Evolutionary conservation across 768 basidiomycete species (phyloP).

Genomic region (Boletus reticulatus): DNA sequence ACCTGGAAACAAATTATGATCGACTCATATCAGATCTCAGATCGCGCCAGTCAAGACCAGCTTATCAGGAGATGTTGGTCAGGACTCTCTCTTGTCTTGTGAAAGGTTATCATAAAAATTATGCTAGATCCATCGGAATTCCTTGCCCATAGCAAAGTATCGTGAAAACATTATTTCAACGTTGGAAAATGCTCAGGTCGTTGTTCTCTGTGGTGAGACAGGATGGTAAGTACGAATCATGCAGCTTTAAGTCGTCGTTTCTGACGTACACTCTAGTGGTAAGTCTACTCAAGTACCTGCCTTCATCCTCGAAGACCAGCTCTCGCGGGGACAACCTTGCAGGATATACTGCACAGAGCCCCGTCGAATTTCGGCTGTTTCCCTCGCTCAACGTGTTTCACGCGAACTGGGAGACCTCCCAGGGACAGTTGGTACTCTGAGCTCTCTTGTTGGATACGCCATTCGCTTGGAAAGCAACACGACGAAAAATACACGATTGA

Average conservation of each 20-base stretch:
- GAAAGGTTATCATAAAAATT: background rate
- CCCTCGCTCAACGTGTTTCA: constrained; percentile 91
- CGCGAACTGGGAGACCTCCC: constrained; percentile 86
- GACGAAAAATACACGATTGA: constrained; percentile 70
- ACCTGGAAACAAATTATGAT: constrained; percentile 34
- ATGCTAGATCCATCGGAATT: constrained; percentile 65
- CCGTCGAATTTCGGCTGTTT: constrained; percentile 92
- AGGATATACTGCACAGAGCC: constrained; percentile 96
- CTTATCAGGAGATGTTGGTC: constrained; percentile 90
- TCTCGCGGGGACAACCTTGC: constrained; percentile 76
- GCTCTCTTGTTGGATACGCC: constrained; percentile 89
- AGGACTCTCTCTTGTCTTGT: constrained; percentile 27
- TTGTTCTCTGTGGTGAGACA: constrained; percentile 85
- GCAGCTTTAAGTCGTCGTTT: constrained; percentile 18
- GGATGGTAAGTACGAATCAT: constrained; percentile 57
- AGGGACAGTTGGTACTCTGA: constrained; percentile 69
- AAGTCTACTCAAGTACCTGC: constrained; percentile 96
- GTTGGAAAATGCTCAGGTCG: constrained; percentile 73
- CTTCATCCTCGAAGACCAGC: constrained; percentile 89
- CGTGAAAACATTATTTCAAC: constrained; percentile 67
- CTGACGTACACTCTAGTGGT: constrained; percentile 50
- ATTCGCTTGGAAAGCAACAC: constrained; percentile 90
- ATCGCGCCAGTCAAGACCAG: constrained; percentile 55
- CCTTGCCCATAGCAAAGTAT: constrained; percentile 84
- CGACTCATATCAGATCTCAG: constrained; percentile 58